Evolutionary conservation across 345 rosid genomes (phyloP).

Genomic region (Corchorus capsularis): DNA sequence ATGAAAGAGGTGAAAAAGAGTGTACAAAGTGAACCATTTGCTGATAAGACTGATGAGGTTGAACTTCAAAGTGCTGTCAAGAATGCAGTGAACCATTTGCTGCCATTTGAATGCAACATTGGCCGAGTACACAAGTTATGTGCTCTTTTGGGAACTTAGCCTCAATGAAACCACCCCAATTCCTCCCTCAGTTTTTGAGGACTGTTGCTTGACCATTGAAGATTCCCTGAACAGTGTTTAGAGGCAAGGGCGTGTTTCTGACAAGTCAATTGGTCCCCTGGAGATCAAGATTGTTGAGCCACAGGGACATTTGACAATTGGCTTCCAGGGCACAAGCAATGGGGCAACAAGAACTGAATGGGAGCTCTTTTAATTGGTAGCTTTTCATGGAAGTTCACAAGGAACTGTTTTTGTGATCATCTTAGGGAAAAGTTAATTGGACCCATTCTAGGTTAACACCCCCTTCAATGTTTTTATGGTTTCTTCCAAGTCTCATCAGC

Average conservation of each 20-base stretch:
- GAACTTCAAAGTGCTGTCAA: conserved; percentile 90
- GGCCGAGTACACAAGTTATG: conserved; percentile 88
- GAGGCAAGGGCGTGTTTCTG: conserved; percentile 85
- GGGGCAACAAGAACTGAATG: conserved; percentile 47
- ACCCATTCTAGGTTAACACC: conserved; percentile 37
- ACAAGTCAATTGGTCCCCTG: conserved; percentile 88
- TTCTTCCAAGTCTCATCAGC: too few relatives aligned
- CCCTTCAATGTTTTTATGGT: conserved; percentile 27
- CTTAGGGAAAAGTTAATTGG: conserved; percentile 39
- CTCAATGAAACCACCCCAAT: conserved; percentile 68
- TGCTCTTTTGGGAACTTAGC: conserved; percentile 81
- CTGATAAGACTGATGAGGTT: conserved; percentile 97
- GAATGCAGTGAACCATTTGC: conserved; percentile 79
- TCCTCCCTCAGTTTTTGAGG: conserved; percentile 90
- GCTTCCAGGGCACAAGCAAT: conserved; percentile 90
- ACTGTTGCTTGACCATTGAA: conserved; percentile 87
- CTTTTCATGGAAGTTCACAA: conserved; percentile 29
- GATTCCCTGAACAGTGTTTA: conserved; percentile 95
- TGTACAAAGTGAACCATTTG: too few relatives aligned
- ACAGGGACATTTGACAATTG: conserved; percentile 97
- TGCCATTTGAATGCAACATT: conserved; percentile 72
- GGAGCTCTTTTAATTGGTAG: conserved; percentile 24
- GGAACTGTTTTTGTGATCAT: conserved; percentile 47
- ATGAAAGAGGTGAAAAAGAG: too few relatives aligned
- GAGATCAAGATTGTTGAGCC: conserved; percentile 87